A percentile compares a stretch with the other conserved stretches of the same genome.
Conservation (phyloP, 2,329 filamentous ascomycete genomes). For the Neonectria hederae region DNA sequence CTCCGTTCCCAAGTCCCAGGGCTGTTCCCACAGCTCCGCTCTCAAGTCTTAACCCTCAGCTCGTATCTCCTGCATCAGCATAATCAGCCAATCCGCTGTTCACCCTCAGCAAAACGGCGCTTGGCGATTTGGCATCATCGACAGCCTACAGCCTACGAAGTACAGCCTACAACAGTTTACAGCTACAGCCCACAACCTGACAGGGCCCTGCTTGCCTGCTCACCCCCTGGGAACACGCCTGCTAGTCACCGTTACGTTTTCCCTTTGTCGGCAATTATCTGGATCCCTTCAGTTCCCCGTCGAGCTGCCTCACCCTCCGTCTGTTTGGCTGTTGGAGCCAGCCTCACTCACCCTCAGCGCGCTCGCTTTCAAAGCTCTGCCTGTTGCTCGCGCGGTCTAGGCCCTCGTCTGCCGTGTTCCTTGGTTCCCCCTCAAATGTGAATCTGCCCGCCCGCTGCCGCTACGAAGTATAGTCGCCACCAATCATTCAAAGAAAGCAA, state of each 20-base stretch:
- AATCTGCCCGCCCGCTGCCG: slow-evolving; percentile 15
- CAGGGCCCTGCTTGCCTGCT: slow-evolving; percentile 9
- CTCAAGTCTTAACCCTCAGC: slow-evolving; percentile 2
- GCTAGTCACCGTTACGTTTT: slow-evolving; percentile 14
- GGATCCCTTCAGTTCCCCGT: slow-evolving; percentile 24
- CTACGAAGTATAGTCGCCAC: slow-evolving; percentile 15
- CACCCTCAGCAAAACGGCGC: slow-evolving; percentile 21
- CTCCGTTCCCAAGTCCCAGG: background rate
- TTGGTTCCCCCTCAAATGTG: slow-evolving; percentile 19
- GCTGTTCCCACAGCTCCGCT: background rate
- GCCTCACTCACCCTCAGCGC: slow-evolving; percentile 2
- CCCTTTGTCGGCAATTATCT: slow-evolving; percentile 15
- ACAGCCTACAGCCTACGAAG: background rate
- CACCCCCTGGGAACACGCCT: slow-evolving; percentile 12
- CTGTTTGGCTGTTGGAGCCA: background rate
- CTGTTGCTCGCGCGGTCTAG: background rate
- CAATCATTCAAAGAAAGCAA: slow-evolving; percentile 24
- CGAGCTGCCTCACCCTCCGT: slow-evolving; percentile 5
- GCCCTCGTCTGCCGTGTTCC: background rate
- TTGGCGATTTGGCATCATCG: slow-evolving; percentile 16
- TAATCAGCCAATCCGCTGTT: slow-evolving; percentile 5
- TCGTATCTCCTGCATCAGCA: slow-evolving; percentile 24
- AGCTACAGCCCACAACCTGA: background rate
- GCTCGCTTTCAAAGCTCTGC: background rate
- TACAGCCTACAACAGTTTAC: background rate